Conservation (phyloP, 75 land plant species). For the Pinus taeda region DNA sequence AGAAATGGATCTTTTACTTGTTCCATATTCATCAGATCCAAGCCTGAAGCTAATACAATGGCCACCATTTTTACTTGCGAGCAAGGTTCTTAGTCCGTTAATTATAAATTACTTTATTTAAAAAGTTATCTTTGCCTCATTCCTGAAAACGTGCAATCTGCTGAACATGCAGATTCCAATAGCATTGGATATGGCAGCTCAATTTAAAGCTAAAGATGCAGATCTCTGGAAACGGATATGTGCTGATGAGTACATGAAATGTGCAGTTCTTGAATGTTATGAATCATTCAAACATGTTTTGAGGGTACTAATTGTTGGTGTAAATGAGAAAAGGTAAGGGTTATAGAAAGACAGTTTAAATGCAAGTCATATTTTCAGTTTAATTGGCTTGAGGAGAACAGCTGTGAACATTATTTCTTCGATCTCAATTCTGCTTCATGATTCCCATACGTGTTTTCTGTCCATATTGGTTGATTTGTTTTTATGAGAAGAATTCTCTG, state of each 20-base stretch:
- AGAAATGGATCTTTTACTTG: slow-evolving; percentile 94
- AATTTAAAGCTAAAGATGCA: slow-evolving; percentile 58
- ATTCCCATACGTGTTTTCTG: background rate
- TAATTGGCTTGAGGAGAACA: background rate
- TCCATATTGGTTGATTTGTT: background rate
- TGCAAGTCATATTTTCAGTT: too few relatives aligned
- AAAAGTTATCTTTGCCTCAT: background rate
- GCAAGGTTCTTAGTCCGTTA: slow-evolving; percentile 66
- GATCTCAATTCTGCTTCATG: background rate
- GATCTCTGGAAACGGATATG: slow-evolving; percentile 89
- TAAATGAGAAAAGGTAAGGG: slow-evolving; percentile 73
- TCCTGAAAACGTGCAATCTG: background rate
- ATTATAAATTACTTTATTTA: slow-evolving; percentile 5
- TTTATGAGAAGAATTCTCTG: background rate
- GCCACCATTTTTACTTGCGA: slow-evolving; percentile 98
- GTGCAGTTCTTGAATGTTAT: slow-evolving; percentile 86
- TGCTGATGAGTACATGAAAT: slow-evolving; percentile 91
- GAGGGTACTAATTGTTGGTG: slow-evolving; percentile 66
- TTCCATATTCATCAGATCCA: slow-evolving; percentile 93
- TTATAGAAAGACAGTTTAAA: background rate
- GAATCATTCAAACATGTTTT: slow-evolving; percentile 74
- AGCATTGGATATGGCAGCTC: slow-evolving; percentile 83
- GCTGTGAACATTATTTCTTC: background rate
- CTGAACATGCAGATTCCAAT: slow-evolving; percentile 63
- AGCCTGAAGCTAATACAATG: slow-evolving; percentile 87